Evolutionary conservation across 176 grass and related monocot genomes (phyloP), one percentile per base, ranked within the genome.

Genomic region (Pharus latifolius): DNA sequence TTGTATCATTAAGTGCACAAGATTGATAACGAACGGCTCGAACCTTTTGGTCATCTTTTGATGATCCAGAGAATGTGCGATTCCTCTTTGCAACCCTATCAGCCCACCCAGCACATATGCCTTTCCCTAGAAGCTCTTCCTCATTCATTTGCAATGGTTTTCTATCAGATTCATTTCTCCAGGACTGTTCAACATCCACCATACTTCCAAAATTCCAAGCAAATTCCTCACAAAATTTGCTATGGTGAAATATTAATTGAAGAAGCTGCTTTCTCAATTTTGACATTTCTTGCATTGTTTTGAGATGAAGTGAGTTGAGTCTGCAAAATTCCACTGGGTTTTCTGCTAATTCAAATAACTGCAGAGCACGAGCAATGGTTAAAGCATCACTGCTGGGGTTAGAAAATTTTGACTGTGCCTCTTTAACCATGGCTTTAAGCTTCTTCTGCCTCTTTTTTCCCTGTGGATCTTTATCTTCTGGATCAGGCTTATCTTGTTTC

Each of bases 261-360:
- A 94, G 74, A 41, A 99, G 82, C 58, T 99, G 95, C 65, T 91
- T 94, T 90, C 90, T 94, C 63, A 99, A 75, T 76, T 91, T 99
- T 2, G 95, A 94, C 95, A 99, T 91, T 47, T 99, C 95, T 68
- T 99, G 87, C 95, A 94, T 91, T 65, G 87, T 99, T 84, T 94
- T 99, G 30, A 94, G 69, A 81, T 94, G 90, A 63, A 99, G 82
- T 16, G 78, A 94, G 76, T 94, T 88, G 13, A 75, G 70, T 74
- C 67, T 94, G 69, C 95, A 99, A 77, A 99, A 99, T 54, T 82
- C 79, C 46, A 85, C 51, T 5, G 74, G 78, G 69, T 84, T 82
- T 68, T 55, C 76, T 83, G 87, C 77, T 44, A 83, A 52, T 34
- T 99, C 90, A 79, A 99, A 99, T 70, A 78, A 67, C 64, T 90